These are phyloP conservation scores for Exophiala xenobiotica DNA, from an alignment of 2,329 filamentous ascomycete species.

Conservation along the genomic window DNA sequence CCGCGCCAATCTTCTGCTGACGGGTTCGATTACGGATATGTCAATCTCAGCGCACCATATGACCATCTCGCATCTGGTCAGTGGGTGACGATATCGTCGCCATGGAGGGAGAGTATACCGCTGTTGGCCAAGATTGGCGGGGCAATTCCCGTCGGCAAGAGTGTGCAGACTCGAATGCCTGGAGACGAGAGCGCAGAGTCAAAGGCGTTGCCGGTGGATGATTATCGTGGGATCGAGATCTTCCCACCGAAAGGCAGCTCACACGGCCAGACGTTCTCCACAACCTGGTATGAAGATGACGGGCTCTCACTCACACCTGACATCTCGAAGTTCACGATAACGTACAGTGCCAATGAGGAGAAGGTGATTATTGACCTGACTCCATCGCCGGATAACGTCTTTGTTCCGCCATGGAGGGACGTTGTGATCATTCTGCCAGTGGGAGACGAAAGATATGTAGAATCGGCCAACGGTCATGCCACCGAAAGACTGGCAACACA, in stretches of 20 bases:
- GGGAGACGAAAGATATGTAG: slow-evolving; percentile 48
- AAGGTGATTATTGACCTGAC: slow-evolving; percentile 47
- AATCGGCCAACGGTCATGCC: slow-evolving; percentile 35
- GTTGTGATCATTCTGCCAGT: slow-evolving; percentile 53
- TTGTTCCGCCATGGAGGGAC: slow-evolving; percentile 51
- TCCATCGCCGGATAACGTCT: slow-evolving; percentile 42
- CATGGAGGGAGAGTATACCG: slow-evolving; percentile 56
- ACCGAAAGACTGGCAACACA: slow-evolving; percentile 21
- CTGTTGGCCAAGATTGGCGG: slow-evolving; percentile 57
- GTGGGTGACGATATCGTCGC: slow-evolving; percentile 52
- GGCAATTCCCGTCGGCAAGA: slow-evolving; percentile 54
- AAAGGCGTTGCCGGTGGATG: slow-evolving; percentile 50
- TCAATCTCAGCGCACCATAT: slow-evolving; percentile 63
- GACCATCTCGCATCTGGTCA: slow-evolving; percentile 56
- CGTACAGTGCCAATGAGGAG: slow-evolving; percentile 46
- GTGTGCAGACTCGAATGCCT: slow-evolving; percentile 51
- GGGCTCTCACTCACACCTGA: slow-evolving; percentile 49
- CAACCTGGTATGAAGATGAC: slow-evolving; percentile 59
- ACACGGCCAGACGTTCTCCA: slow-evolving; percentile 40
- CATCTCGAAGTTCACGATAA: slow-evolving; percentile 46
- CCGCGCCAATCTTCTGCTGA: slow-evolving; percentile 22
- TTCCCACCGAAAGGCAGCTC: slow-evolving; percentile 52
- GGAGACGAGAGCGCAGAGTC: slow-evolving; percentile 48
- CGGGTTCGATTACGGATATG: slow-evolving; percentile 54
- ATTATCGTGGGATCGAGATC: slow-evolving; percentile 58